Evolutionary conservation across 164 flowering plant genomes (phyloP).

Genomic region (Vitis rotundifolia): DNA sequence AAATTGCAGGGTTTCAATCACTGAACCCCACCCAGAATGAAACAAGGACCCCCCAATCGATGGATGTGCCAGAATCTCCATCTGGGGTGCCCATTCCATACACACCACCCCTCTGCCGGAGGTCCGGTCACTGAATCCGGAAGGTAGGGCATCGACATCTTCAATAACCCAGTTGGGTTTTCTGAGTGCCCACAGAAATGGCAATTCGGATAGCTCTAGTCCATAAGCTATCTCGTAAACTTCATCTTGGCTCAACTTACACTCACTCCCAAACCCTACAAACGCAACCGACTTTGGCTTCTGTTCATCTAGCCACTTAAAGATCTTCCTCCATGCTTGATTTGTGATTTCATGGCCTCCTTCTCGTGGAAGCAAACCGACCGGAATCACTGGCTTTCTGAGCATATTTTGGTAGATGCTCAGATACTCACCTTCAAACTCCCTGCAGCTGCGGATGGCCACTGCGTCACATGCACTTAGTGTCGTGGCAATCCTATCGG

Average conservation of each 20-base stretch:
- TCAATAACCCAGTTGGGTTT: slow-evolving; percentile 17
- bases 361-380: slow-evolving; percentile 40
- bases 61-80: slow-evolving; percentile 35
- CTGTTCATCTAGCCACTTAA: slow-evolving; percentile 48
- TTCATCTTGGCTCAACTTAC: slow-evolving; percentile 9
- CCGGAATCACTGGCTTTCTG: slow-evolving; percentile 36
- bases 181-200: slow-evolving; percentile 33
- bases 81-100: slow-evolving; percentile 47
- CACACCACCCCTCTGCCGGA: slow-evolving; percentile 28
- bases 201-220: slow-evolving; percentile 25
- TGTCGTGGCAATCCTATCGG: slow-evolving; percentile 3
- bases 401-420: slow-evolving; percentile 9
- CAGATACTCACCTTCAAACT: slow-evolving; percentile 36
- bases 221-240: slow-evolving; percentile 28
- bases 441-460: slow-evolving; percentile 25
- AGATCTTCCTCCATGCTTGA: slow-evolving; percentile 6
- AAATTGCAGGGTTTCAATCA: slow-evolving; percentile 26
- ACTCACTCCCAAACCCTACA: slow-evolving; percentile 22
- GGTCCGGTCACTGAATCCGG: slow-evolving; percentile 23
- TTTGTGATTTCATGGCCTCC: background rate
- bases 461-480: slow-evolving; percentile 12
- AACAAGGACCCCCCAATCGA: slow-evolving; percentile 39
- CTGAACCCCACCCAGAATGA: slow-evolving; percentile 39
- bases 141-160: slow-evolving; percentile 22
- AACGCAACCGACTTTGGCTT: slow-evolving; percentile 22